Base-by-base conservation (phyloP, 2,329 filamentous ascomycete species). In the Escovopsis sp. region DNA sequence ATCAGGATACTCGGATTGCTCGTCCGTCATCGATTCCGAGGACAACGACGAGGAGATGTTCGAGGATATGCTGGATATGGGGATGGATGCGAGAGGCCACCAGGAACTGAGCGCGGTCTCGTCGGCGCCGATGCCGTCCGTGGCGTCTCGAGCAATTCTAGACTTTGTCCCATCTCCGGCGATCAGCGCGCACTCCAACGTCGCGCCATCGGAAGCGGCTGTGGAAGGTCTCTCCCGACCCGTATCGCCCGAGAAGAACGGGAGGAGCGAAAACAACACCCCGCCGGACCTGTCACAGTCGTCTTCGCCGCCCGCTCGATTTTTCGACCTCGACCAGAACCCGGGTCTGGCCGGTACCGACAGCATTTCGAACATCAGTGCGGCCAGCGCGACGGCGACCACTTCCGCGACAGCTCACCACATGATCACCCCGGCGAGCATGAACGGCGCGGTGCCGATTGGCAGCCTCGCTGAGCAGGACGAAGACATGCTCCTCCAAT, bases 241-340 rank as follows among this genome's bases (percentile, higher is more conserved):
- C 2, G 48, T 47, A 7, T 68, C 68, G 9, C 68, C 70, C 2
- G 56, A 64, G 26, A 71, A 66, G 54, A 70, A 65, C 48, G 51
- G 54, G 4, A 50, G 53, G 14, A 70, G 68, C 52, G 62, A 66
- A 38, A 70, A 65, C 51, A 70, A 67, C 51, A 71, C 71, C 4
- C 69, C 70, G 4, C 72, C 72, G 1, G 70, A 69, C 41, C 64
- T 76, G 21, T 74, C 71, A n/a, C 65, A 70, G 40, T 71, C 70
- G 16, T 70, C 69, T 12, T 75, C 72, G 17, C 70, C 71, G 4
- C 55, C 62, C 5, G 47, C 50, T n/a, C 60, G 55, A 31, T 67
- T 61, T 50, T 70, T 67, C 44, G 59, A 67, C 29, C 49, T 61
- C 38, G 62, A 67, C 29, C 53, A 59, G 28, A 51, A 53, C 2